Base-by-base conservation (phyloP, 2,329 filamentous ascomycete genomes). In the Phialemoniopsis sp. region DNA sequence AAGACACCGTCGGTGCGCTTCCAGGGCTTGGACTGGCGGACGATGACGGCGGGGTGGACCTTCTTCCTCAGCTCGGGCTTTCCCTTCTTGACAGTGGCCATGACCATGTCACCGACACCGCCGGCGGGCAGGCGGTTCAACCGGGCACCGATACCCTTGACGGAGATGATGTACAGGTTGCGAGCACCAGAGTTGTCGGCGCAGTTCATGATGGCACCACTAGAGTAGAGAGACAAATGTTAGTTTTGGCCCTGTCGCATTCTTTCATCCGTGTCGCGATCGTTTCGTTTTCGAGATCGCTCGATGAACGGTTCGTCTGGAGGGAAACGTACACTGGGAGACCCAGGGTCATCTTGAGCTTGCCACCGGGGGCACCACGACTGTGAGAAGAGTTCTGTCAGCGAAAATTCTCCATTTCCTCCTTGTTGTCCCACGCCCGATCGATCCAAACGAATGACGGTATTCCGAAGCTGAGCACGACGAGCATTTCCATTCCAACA, bases 321-420 rank as follows among this genome's bases (percentile, higher is more conserved):
- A 39, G 36, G 30, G 36, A 50, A 63, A 87, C 89, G 72, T 95
- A 96, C 90, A 95, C 89, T 76, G 93, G 93, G 65, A 98, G 89
- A 96, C 89, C 93, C 75, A 98, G 89, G 72, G 93, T 96, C 93
- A 98, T 98, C 87, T 95, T 97, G 66, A 97, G 87, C 87, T 98
- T 98, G 87, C 94, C 94, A 83, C 93, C 93, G 66, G 90, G 87
- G 80, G 89, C 86, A 87, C 86, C 87, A 82, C 89, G 80, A 54
- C 80, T 84, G 58, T 57, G 51, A 39, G 36, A 37, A 45, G 37
- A 42, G 45, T 26, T 26, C 21, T 43, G 60, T 68, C 55, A 68
- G 62, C 57, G 19, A 31, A 19, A 29, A n/a, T 17, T 8, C 13
- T 13, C 12, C 3, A 34, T 39, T 18, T 26, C 10, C 29, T 34